Percentiles rank a stretch among this genome's conserved stretches.
Evolutionary conservation across 2,329 filamentous ascomycete species (phyloP).

Genomic region (Phyllosticta citrichinensis): DNA sequence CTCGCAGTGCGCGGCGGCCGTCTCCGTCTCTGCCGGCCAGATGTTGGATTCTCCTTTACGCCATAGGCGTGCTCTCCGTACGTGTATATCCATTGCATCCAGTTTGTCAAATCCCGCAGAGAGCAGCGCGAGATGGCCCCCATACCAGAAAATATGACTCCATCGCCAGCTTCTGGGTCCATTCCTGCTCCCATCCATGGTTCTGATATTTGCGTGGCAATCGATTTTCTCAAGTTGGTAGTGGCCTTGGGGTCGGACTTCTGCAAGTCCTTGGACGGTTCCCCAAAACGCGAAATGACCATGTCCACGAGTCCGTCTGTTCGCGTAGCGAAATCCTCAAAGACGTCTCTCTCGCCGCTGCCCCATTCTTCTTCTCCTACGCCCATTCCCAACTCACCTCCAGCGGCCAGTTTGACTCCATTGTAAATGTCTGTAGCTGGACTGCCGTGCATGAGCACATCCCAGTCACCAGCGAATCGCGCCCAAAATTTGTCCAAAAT

Average conservation of each 20-base stretch:
- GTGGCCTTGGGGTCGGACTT: not conserved
- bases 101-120: conserved; percentile 62
- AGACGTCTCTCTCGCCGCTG: conserved; percentile 83
- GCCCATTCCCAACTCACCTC: conserved; percentile 84
- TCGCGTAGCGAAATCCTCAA: conserved; percentile 74
- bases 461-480: conserved; percentile 59
- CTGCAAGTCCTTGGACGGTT: conserved; percentile 30
- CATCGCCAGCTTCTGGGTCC: conserved; percentile 62
- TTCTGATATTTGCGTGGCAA: conserved; percentile 6
- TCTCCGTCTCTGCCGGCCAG: conserved; percentile 45
- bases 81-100: conserved; percentile 80
- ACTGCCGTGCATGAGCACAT: conserved; percentile 82
- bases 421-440: conserved; percentile 70
- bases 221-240: not conserved
- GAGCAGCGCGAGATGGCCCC: conserved; percentile 64
- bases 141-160: conserved; percentile 74
- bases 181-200: conserved; percentile 67
- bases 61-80: conserved; percentile 82
- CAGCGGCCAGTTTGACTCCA: conserved; percentile 78
- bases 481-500: conserved; percentile 77
- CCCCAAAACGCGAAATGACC: conserved; percentile 77
- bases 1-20: conserved; percentile 26
- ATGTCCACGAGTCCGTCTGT: conserved; percentile 82
- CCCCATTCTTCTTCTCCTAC: conserved; percentile 94
- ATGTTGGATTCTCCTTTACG: conserved; percentile 65